These are phyloP conservation scores for Xylaria sp. DNA, from an alignment of 2,329 filamentous ascomycete species.

Conservation along the genomic window DNA sequence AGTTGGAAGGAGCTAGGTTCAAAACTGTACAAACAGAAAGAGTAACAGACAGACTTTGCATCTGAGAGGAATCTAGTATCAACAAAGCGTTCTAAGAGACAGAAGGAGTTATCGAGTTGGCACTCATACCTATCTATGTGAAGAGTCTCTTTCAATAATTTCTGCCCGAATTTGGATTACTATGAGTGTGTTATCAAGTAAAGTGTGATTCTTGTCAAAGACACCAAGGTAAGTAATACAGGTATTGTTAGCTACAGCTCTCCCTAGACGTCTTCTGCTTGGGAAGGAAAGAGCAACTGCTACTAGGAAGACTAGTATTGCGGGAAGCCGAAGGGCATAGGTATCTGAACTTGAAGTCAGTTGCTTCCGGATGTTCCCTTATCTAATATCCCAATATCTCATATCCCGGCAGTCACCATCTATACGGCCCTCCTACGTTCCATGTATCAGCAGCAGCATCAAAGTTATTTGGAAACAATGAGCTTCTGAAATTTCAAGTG, in stretches of 20 bases:
- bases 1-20: conserved; percentile 22
- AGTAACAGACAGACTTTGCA: background rate
- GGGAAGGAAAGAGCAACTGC: background rate
- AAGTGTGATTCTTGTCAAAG: background rate
- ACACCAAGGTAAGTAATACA: no score
- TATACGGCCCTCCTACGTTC: background rate
- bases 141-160: no score
- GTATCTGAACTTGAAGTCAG: background rate
- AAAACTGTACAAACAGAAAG: background rate
- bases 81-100: background rate
- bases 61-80: no score
- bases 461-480: background rate
- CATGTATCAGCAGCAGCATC: background rate
- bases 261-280: background rate
- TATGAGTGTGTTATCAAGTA: no score
- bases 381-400: background rate
- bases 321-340: background rate
- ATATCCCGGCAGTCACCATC: background rate
- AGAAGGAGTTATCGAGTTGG: no score
- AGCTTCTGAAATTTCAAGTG: background rate
- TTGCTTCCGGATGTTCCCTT: background rate
- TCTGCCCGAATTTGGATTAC: no score
- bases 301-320: background rate
- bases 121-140: no score
- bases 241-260: background rate